Evolutionary conservation across 352 stramenopile genomes (phyloP).

Genomic region (Blastocystis sp.): DNA sequence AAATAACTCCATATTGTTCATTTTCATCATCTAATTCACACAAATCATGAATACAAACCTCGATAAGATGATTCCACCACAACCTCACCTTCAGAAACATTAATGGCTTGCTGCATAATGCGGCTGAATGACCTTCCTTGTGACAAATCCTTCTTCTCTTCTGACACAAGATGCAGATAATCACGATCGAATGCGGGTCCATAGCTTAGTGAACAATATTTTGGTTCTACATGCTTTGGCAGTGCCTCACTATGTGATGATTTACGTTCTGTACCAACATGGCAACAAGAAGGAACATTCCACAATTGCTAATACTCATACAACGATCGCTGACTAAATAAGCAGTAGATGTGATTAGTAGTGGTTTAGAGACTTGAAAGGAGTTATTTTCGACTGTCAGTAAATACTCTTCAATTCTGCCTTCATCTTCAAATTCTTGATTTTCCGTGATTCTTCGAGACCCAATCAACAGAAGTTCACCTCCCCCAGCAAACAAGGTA

Average conservation of each 20-base stretch:
- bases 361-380: not conserved
- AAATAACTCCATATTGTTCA: not conserved
- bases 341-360: not conserved
- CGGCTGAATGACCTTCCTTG: not conserved
- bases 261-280: not conserved
- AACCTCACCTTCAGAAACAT: not conserved
- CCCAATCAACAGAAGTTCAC: conserved; percentile 29
- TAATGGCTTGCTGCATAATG: conserved; percentile 21
- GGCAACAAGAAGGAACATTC: conserved; percentile 15
- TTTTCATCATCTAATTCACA: not conserved
- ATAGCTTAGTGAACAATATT: conserved; percentile 6
- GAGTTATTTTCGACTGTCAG: not conserved
- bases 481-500: conserved; percentile 11
- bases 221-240: not conserved
- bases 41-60: not conserved
- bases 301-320: conserved; percentile 19
- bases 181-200: not conserved
- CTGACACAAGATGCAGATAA: not conserved
- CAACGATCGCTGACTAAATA: not conserved
- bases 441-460: not conserved
- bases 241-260: not conserved
- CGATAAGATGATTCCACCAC: conserved; percentile 6
- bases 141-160: not conserved
- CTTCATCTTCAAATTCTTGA: not conserved
- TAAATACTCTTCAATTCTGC: conserved; percentile 14